Evolutionary conservation across 257 asterid genomes (phyloP).

Genomic region (Datura wrightii): DNA sequence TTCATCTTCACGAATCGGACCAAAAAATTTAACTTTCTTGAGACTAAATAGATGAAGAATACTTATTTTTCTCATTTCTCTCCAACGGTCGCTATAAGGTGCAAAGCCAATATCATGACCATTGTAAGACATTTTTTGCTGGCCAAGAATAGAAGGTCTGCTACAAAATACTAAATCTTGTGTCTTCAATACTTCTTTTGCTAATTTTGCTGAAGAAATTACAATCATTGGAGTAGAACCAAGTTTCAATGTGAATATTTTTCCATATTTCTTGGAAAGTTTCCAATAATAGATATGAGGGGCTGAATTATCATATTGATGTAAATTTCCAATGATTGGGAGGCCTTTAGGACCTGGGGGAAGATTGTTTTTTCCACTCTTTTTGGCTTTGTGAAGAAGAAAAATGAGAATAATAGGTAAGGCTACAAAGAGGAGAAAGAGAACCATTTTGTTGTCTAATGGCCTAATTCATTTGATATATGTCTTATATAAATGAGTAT

Average conservation of each 20-base stretch:
- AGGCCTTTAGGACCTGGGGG: slow-evolving; percentile 2
- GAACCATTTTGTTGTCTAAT: too few species aligned
- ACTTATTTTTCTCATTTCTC: background rate
- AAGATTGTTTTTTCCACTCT: too few species aligned
- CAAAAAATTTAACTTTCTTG: background rate
- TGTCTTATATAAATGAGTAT: too few species aligned
- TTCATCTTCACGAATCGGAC: slow-evolving; percentile 26
- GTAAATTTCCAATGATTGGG: slow-evolving; percentile 25
- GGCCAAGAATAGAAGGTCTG: slow-evolving; percentile 5
- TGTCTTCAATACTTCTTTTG: background rate
- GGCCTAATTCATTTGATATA: too few species aligned
- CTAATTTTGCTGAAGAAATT: slow-evolving; percentile 27
- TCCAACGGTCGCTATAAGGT: slow-evolving; percentile 1
- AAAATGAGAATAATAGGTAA: too few species aligned
- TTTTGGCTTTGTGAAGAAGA: too few species aligned
- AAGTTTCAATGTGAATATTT: background rate
- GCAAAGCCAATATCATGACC: background rate
- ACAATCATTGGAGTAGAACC: background rate
- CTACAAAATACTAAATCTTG: slow-evolving; percentile 22
- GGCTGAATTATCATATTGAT: background rate
- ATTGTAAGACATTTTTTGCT: background rate
- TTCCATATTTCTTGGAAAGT: slow-evolving; percentile 19
- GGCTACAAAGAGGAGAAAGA: too few species aligned
- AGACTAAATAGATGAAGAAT: slow-evolving; percentile 14
- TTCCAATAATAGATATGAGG: slow-evolving; percentile 21